phyloP scores from a whole-genome alignment of 1,139 yeast genomes.

The Torulaspora globosa region DNA sequence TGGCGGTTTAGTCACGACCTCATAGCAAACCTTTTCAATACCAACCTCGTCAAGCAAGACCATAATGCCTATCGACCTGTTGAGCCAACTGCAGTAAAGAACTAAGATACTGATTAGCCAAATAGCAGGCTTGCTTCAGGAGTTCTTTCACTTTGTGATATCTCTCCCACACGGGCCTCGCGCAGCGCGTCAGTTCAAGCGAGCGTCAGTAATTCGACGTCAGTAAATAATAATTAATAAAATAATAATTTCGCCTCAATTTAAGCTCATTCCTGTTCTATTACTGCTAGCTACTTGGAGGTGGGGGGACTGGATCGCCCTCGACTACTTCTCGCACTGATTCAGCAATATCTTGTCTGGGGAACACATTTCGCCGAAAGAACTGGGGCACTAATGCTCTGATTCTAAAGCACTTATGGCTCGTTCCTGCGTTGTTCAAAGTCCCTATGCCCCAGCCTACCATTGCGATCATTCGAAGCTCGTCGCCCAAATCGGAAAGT shows the following conservation, averaged over 20 bases:
- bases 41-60: conserved; percentile 10
- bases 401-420: neutral
- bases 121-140: neutral
- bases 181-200: conserved; percentile 1
- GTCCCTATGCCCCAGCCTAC: too few species aligned
- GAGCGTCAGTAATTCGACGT: conserved; percentile 3
- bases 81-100: neutral
- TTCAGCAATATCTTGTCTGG: too few species aligned
- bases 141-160: conserved; percentile 4
- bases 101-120: too few species aligned
- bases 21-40: conserved; percentile 11
- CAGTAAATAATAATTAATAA: neutral
- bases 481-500: neutral
- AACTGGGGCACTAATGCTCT: neutral
- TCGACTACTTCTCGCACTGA: too few species aligned
- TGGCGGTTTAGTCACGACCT: conserved; percentile 15
- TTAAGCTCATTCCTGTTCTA: too few species aligned
- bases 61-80: neutral
- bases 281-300: too few species aligned
- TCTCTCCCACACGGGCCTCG: neutral
- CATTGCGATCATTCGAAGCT: neutral
- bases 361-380: too few species aligned
- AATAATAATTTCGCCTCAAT: too few species aligned
- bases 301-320: too few species aligned
- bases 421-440: too few species aligned